Base-by-base conservation (phyloP, 208 protist genomes). In the Acanthamoeba lenticulata region DNA sequence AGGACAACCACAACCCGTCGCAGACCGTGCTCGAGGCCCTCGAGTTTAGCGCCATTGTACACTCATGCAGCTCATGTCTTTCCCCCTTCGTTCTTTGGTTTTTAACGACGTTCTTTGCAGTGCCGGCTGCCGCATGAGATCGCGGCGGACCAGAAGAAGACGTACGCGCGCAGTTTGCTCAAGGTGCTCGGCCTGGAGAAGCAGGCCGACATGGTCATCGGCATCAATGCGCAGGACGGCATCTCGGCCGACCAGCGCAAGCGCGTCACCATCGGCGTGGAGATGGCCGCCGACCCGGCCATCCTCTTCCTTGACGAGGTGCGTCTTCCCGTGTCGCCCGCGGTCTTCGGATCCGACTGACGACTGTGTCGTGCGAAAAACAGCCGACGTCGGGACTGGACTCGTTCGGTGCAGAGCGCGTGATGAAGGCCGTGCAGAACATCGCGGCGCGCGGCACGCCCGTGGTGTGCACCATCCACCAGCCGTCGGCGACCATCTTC, bases 261-360 rank as follows among this genome's bases (percentile, higher is more conserved):
- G 62, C 38, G 95, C 24, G 95, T 96, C 1, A 94, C 94, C 4
- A 96, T 96, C 52, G 95, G 94, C 45, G 85, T 96, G 57, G 95
- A 96, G 65, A 93, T 96, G n/a, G 95, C 95, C 34, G 94, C 95
- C 24, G 89, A 95, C 45, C 95, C 95, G 19, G 65, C 88, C 72
- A 52, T 96, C 36, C 34, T 96, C 5, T 95, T 96, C 62, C 49
- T 96, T 1, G 95, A 96, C 47, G 95, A 96, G 52, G 88, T 92
- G 38, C 94, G 86, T 44, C 4, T 11, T n/a, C n/a, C n/a, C n/a
- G n/a, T n/a, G n/a, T n/a, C n/a, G n/a, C n/a, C n/a, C n/a, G n/a
- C n/a, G n/a, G n/a, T n/a, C n/a, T n/a, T n/a, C n/a, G n/a, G n/a
- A n/a, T n/a, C n/a, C n/a, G n/a, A n/a, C n/a, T n/a, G n/a, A n/a